Percentiles rank a stretch among this genome's conserved stretches.
phyloP scores from a whole-genome alignment of 2,329 filamentous ascomycete genomes.

The Trichoderma asperellum region DNA sequence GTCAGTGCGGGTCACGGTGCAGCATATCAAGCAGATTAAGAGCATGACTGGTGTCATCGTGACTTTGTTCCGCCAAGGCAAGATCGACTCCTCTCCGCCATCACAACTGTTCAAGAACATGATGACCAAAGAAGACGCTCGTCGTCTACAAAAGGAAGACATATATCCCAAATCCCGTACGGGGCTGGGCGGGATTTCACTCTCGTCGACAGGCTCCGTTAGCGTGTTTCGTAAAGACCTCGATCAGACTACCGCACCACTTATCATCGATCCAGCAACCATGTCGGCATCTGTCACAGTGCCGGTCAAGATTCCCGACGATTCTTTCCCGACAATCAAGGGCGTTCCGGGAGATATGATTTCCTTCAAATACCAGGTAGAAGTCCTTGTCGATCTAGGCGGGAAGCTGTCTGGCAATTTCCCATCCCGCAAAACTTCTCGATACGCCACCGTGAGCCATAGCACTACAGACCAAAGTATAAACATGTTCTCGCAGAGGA shows the following conservation, averaged over 20 bases:
- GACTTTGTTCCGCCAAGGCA: conserved; percentile 86
- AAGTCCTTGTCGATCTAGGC: conserved; percentile 90
- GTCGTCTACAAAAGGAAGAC: conserved; percentile 75
- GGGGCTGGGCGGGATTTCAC: conserved; percentile 80
- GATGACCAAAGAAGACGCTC: conserved; percentile 65
- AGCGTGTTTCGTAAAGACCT: conserved; percentile 96
- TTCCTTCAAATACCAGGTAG: conserved; percentile 90
- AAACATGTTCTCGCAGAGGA: conserved; percentile 39
- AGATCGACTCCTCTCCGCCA: conserved; percentile 76
- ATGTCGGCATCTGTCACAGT: conserved; percentile 80
- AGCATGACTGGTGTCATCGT: conserved; percentile 92
- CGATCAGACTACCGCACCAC: conserved; percentile 81
- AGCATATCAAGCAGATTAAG: conserved; percentile 86
- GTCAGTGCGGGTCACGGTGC: conserved; percentile 77
- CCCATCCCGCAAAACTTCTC: conserved; percentile 64
- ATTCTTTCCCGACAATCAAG: conserved; percentile 88
- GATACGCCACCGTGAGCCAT: conserved; percentile 44
- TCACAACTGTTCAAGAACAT: conserved; percentile 53
- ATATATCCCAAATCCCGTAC: conserved; percentile 87
- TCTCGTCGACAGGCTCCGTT: conserved; percentile 83
- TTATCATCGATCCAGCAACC: conserved; percentile 82
- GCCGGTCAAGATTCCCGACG: conserved; percentile 83
- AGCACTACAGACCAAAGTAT: conserved; percentile 36
- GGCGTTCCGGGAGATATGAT: conserved; percentile 92
- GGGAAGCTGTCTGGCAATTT: conserved; percentile 78